Evolutionary conservation across 2,329 filamentous ascomycete species (phyloP), one percentile per base, ranked within the genome.

Genomic region (Cercospora sp.): DNA sequence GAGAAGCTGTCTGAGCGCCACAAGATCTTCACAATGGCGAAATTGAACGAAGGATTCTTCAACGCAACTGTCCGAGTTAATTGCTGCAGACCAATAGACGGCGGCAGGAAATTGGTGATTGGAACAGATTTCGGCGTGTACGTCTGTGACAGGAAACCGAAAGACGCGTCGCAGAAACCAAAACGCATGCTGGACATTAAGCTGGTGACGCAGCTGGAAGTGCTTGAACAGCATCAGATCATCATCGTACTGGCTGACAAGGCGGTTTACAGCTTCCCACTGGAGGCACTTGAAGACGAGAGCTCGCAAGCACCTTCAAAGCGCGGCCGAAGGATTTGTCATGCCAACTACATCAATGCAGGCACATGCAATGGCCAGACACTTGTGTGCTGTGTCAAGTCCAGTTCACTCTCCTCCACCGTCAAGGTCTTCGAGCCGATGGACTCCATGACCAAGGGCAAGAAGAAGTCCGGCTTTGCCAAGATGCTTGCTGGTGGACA

Each of bases 401-500:
- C 93, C 49, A 94, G 91, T 18, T 92, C 94, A 3, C 84, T 98
- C 34, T 97, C 93, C 63, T 97, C 93, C 13, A 98, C 94, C 1
- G 97, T 99, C 84, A 98, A 98, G 82, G 95, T 98, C n/a, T 98
- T 93, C 81, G 94, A 99, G 81, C 95, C 95, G 0, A 97, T 97
- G 82, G 95, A 98, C 78, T 91, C 93, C 70, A 91, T 97, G 85
- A 90, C 69, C 32, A 92, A 92, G 67, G 74, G 75, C 58, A 96
- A 95, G 84, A 97, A 96, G 83, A 96, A 97, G 79, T 95, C 94
- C 76, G 94, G 95, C 18, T 90, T 99, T 69, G 90, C 92, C 73
- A 97, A 96, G 82, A 97, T 99, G 89, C 94, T 99, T 82, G 93
- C 93, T 70, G 90, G 88, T 72, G 93, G 93, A 8, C 94, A 97